Percentiles rank a stretch among this genome's conserved stretches.
Evolutionary conservation across 129 eudicot genomes (phyloP).

Genomic region (Sambucus nigra): DNA sequence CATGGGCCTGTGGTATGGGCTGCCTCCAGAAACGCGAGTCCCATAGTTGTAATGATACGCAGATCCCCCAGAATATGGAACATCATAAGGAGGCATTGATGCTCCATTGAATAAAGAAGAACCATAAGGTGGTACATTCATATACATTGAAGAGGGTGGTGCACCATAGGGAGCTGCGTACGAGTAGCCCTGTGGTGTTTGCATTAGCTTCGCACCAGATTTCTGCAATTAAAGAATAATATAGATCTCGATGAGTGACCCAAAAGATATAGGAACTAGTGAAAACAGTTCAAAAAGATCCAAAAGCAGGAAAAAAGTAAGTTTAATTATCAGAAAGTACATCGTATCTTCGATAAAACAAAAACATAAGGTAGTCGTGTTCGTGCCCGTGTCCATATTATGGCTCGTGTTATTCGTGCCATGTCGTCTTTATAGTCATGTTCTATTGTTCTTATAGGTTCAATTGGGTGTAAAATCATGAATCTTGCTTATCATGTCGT

Average conservation of each 20-base stretch:
- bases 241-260: background rate
- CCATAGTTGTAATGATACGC: slow-evolving; percentile 65
- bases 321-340: background rate
- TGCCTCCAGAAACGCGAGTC: slow-evolving; percentile 61
- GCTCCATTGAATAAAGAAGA: slow-evolving; percentile 72
- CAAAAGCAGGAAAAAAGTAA: background rate
- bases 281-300: background rate
- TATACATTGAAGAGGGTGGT: slow-evolving; percentile 71
- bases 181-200: slow-evolving; percentile 58
- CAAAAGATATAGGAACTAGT: background rate
- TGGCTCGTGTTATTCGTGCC: too few species aligned
- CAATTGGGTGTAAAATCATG: too few species aligned
- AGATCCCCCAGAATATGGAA: slow-evolving; percentile 75
- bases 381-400: too few species aligned
- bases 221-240: slow-evolving; percentile 37
- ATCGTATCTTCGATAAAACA: background rate
- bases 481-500: too few species aligned
- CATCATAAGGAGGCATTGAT: slow-evolving; percentile 75
- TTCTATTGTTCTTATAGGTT: too few species aligned
- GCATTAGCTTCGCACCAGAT: slow-evolving; percentile 70
- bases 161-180: slow-evolving; percentile 38
- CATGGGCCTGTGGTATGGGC: slow-evolving; percentile 67
- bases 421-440: too few species aligned
- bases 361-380: too few species aligned
- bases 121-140: slow-evolving; percentile 75